Conservation (phyloP, 352 stramenopile species). For the Phytophthora crassamura region DNA sequence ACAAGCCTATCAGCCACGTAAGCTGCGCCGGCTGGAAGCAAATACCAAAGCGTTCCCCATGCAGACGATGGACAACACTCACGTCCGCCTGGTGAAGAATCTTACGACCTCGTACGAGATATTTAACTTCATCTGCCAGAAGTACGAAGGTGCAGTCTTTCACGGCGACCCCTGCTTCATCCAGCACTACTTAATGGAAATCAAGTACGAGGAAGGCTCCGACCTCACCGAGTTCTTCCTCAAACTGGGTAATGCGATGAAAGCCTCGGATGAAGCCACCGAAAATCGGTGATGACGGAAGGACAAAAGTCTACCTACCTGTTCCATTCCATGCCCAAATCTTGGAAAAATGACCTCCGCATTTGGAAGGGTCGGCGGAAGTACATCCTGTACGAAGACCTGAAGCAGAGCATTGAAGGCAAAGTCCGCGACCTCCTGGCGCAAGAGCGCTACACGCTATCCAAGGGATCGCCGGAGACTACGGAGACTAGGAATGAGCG, state of each 20-base stretch:
- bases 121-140: slow-evolving; percentile 15
- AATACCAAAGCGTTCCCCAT: slow-evolving; percentile 25
- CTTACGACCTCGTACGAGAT: slow-evolving; percentile 23
- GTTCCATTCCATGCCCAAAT: slow-evolving; percentile 11
- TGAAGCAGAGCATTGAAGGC: not conserved
- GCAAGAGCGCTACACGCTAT: not conserved
- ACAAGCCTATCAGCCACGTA: not conserved
- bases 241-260: no score
- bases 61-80: slow-evolving; percentile 34
- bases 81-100: slow-evolving; percentile 23
- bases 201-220: no score
- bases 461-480: not conserved
- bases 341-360: slow-evolving; percentile 23
- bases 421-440: not conserved
- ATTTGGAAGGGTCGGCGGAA: slow-evolving; percentile 58
- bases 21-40: slow-evolving; percentile 16
- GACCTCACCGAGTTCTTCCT: no score
- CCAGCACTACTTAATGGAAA: no score
- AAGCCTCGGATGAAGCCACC: no score
- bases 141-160: slow-evolving; percentile 8
- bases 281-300: no score
- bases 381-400: slow-evolving; percentile 20
- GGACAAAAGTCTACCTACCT: not conserved
- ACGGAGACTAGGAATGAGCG: not conserved
- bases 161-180: slow-evolving; percentile 3